Conservation (phyloP, 2,329 filamentous ascomycete species). For the Nemania bipapillata region DNA sequence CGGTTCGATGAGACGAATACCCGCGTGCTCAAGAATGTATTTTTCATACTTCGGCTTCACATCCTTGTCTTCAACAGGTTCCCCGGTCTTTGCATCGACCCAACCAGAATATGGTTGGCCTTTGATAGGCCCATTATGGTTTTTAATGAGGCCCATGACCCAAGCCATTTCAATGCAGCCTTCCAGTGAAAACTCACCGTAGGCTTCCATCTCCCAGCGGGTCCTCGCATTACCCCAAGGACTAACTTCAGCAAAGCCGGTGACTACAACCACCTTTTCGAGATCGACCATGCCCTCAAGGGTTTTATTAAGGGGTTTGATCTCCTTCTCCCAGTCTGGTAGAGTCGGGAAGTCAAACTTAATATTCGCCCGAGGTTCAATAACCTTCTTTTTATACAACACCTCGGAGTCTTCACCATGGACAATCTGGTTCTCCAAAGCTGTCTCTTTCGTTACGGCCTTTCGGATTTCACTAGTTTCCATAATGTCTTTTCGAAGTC, state of each 20-base stretch:
- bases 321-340: constrained; percentile 89
- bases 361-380: constrained; percentile 95
- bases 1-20: constrained; percentile 96
- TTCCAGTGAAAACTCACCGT: constrained; percentile 95
- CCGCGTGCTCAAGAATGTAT: constrained; percentile 92
- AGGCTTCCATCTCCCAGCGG: constrained; percentile 98
- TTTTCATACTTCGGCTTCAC: constrained; percentile 98
- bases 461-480: constrained; percentile 93
- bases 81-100: constrained; percentile 93
- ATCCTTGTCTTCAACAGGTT: constrained; percentile 97
- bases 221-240: constrained; percentile 99
- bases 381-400: constrained; percentile 91
- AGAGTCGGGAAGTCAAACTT: constrained; percentile 94
- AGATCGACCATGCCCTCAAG: constrained; percentile 99
- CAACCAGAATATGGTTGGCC: constrained; percentile 96
- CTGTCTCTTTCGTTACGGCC: constrained; percentile 93
- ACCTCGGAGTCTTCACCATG: constrained; percentile 93
- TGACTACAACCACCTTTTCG: constrained; percentile 96
- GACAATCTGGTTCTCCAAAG: constrained; percentile 96
- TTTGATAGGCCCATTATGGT: constrained; percentile 95
- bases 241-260: constrained; percentile 93
- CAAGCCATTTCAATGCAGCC: constrained; percentile 99
- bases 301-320: constrained; percentile 85
- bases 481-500: constrained; percentile 91
- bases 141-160: constrained; percentile 99